Percentiles rank a stretch among this genome's conserved stretches.
These are phyloP conservation scores for Mycena galopus DNA, from an alignment of 768 basidiomycete genomes.

Conservation along the genomic window DNA sequence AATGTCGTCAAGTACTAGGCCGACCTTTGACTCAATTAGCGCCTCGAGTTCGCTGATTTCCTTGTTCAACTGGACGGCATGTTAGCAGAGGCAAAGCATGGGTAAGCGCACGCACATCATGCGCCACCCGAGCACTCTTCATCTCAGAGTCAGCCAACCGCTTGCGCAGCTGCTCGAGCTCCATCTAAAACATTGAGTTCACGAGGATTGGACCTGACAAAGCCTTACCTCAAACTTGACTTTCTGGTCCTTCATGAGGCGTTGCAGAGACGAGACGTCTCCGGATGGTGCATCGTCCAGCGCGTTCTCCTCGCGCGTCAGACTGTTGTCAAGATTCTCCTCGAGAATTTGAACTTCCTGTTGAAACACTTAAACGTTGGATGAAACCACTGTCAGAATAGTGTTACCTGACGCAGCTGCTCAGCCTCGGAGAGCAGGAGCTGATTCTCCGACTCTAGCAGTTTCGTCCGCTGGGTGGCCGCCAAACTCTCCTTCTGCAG, in stretches of 20 bases:
- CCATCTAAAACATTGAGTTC: conserved; percentile 54
- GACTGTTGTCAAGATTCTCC: conserved; percentile 74
- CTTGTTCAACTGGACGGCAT: conserved; percentile 76
- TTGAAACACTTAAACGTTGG: not conserved
- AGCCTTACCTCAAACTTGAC: conserved; percentile 63
- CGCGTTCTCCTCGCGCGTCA: conserved; percentile 64
- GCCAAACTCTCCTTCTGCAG: conserved; percentile 84
- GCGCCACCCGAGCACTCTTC: conserved; percentile 76
- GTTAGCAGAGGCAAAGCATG: not conserved
- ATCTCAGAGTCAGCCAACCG: conserved; percentile 78
- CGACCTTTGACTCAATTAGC: conserved; percentile 93
- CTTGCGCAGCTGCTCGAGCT: conserved; percentile 79
- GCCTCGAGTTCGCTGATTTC: conserved; percentile 94
- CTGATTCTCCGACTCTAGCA: conserved; percentile 84
- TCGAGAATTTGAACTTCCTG: conserved; percentile 86
- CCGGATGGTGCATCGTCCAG: conserved; percentile 39
- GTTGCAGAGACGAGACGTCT: conserved; percentile 58
- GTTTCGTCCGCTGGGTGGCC: conserved; percentile 71
- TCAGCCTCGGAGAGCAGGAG: conserved; percentile 74
- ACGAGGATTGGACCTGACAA: not conserved
- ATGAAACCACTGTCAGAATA: not conserved
- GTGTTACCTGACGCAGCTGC: conserved; percentile 77
- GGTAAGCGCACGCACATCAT: conserved; percentile 67
- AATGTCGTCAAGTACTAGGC: conserved; percentile 10
- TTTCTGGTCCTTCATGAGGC: conserved; percentile 61